Evolutionary conservation across 164 flowering plant species (phyloP).

Genomic region (Kingdonia uniflora): DNA sequence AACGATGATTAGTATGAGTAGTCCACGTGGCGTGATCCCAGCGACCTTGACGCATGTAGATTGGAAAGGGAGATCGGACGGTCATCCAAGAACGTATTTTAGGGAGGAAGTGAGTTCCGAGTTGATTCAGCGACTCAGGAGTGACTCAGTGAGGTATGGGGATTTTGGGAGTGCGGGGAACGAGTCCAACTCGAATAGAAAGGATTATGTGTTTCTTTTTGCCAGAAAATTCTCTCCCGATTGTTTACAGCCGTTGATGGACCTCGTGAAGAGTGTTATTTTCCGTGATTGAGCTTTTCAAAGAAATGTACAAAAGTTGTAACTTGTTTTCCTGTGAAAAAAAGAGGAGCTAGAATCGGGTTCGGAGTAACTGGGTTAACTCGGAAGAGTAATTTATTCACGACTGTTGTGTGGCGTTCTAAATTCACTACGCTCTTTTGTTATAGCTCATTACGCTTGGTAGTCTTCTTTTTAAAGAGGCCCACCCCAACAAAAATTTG

Average conservation of each 20-base stretch:
- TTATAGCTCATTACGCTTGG: too few species aligned
- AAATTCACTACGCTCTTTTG: too few species aligned
- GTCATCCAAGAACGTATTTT: constrained; percentile 69
- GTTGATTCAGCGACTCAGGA: constrained; percentile 42
- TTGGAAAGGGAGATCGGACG: constrained; percentile 68
- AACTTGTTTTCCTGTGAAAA: too few species aligned
- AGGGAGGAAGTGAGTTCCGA: constrained; percentile 44
- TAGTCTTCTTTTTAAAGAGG: too few species aligned
- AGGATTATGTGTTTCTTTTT: constrained; percentile 40
- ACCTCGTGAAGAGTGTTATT: constrained; percentile 47
- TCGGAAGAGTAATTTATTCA: too few species aligned
- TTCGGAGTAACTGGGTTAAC: too few species aligned
- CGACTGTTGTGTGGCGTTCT: too few species aligned
- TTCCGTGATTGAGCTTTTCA: constrained; percentile 59
- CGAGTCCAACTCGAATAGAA: constrained; percentile 38
- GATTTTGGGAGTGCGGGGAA: constrained; percentile 18
- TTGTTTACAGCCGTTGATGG: constrained; percentile 57
- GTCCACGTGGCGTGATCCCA: constrained; percentile 48
- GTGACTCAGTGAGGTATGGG: constrained; percentile 41
- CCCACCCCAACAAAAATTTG: too few species aligned
- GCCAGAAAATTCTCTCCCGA: constrained; percentile 82
- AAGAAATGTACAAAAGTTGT: too few species aligned
- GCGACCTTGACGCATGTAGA: constrained; percentile 70
- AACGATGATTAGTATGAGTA: constrained; percentile 64
- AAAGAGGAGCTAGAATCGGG: too few species aligned